phyloP scores from a whole-genome alignment of 768 basidiomycete genomes.

The Tulasnella sp. region DNA sequence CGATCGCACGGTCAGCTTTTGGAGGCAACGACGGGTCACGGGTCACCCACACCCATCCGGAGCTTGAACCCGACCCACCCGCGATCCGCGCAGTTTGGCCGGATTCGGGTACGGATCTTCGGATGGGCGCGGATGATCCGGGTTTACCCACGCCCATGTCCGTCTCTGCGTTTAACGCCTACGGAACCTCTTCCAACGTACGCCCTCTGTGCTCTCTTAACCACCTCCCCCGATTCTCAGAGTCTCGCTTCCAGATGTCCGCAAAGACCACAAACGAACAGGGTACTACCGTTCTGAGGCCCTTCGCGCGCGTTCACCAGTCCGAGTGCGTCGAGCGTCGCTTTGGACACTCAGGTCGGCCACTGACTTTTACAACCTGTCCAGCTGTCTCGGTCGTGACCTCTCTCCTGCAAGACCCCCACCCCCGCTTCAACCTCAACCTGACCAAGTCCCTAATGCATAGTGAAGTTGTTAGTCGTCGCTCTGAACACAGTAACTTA shows the following conservation, averaged over 20 bases:
- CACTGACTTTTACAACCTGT: not conserved
- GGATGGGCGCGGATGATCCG: no score
- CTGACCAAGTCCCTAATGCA: not conserved
- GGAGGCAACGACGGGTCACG: no score
- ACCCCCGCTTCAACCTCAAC: not conserved
- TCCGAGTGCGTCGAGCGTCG: not conserved
- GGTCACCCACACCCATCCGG: no score
- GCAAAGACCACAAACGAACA: not conserved
- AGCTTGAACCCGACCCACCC: no score
- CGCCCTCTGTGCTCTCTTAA: not conserved
- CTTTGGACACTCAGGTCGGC: not conserved
- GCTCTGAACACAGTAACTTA: no score
- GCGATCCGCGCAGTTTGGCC: no score
- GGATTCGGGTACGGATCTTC: no score
- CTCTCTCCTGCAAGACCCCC: not conserved
- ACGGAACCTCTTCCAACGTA: not conserved
- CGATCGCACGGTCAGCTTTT: no score
- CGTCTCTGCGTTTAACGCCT: no score
- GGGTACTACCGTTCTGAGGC: not conserved
- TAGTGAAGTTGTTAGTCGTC: no score
- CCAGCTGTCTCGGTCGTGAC: not conserved
- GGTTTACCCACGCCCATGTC: no score
- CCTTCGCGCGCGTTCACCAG: not conserved
- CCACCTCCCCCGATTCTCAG: not conserved
- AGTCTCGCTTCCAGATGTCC: not conserved